phyloP scores from a whole-genome alignment of 208 protist genomes.

The Naegleria fowleri region DNA sequence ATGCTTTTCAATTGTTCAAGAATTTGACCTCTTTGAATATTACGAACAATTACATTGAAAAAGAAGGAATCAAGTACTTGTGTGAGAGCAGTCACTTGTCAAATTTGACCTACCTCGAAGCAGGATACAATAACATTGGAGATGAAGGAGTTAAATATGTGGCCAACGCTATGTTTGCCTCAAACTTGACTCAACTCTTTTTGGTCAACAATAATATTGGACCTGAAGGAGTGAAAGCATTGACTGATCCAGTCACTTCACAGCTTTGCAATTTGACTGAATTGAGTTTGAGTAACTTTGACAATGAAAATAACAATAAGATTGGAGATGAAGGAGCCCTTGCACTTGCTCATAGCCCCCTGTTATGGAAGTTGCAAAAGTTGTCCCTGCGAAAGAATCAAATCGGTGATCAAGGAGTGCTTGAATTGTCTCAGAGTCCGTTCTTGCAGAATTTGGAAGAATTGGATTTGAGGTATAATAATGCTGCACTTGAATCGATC shows the following conservation, averaged over 20 bases:
- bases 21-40: too few species aligned
- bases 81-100: background rate
- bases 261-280: background rate
- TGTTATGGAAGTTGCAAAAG: background rate
- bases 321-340: background rate
- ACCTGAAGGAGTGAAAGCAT: background rate
- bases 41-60: background rate
- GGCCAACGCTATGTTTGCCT: background rate
- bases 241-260: background rate
- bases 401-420: background rate
- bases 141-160: background rate
- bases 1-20: too few species aligned
- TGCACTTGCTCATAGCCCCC: background rate
- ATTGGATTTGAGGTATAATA: background rate
- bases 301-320: background rate
- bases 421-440: background rate
- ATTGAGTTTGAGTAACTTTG: background rate
- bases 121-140: background rate
- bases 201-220: background rate
- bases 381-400: background rate
- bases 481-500: background rate
- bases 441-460: background rate
- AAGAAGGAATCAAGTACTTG: background rate
- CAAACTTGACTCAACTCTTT: background rate
- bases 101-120: background rate